Conservation (phyloP, 73 alveolate genomes). For the Paraurostyla sp. region DNA sequence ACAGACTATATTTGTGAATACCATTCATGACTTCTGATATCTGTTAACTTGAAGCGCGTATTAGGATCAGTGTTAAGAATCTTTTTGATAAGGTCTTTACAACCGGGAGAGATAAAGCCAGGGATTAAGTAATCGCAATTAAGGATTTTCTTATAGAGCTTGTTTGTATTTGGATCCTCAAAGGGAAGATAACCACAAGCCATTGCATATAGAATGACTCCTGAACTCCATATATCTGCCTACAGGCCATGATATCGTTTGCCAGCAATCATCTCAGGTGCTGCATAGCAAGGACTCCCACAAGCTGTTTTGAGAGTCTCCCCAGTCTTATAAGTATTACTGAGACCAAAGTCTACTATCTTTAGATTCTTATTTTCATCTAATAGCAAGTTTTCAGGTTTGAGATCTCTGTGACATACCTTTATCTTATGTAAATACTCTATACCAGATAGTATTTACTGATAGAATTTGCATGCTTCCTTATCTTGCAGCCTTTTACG, state of each 20-base stretch:
- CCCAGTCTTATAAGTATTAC: constrained; percentile 71
- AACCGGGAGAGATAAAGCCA: constrained; percentile 64
- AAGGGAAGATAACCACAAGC: constrained; percentile 95
- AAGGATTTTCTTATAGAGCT: constrained; percentile 86
- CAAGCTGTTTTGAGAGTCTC: constrained; percentile 83
- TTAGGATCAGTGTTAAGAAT: constrained; percentile 76
- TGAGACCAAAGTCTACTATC: constrained; percentile 94
- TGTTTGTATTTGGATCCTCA: constrained; percentile 91
- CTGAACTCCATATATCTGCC: constrained; percentile 94
- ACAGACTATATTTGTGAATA: constrained; percentile 16
- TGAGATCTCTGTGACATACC: constrained; percentile 91
- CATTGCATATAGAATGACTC: constrained; percentile 93
- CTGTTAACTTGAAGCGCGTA: constrained; percentile 58
- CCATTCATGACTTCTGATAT: constrained; percentile 82
- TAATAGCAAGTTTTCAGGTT: constrained; percentile 91
- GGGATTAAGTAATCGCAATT: constrained; percentile 83
- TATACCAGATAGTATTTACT: constrained; percentile 91
- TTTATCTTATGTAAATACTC: constrained; percentile 88
- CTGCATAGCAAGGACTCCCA: constrained; percentile 93
- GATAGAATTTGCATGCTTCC: constrained; percentile 91
- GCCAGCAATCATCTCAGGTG: constrained; percentile 94
- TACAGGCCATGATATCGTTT: constrained; percentile 78
- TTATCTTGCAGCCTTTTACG: constrained; percentile 69
- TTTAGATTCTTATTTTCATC: constrained; percentile 81
- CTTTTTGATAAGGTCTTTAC: constrained; percentile 71